These are phyloP conservation scores for Nasturtium officinale DNA, from an alignment of 345 rosid genomes.

Conservation along the genomic window DNA sequence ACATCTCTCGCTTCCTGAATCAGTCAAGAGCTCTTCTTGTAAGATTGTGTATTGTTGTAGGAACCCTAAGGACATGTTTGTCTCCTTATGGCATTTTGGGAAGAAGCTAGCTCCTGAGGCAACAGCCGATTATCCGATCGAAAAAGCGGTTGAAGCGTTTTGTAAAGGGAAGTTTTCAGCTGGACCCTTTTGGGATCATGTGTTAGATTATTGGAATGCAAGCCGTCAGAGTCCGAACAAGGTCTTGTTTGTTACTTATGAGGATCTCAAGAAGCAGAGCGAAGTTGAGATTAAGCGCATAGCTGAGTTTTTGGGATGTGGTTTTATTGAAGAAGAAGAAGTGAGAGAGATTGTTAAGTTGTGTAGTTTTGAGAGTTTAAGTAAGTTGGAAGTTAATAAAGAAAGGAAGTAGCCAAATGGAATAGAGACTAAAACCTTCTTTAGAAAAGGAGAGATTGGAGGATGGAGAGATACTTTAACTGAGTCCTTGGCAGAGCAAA, in stretches of 20 bases:
- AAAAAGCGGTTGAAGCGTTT: slow-evolving; percentile 50
- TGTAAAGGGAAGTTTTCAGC: slow-evolving; percentile 49
- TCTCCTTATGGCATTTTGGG: slow-evolving; percentile 61
- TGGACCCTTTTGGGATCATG: slow-evolving; percentile 48
- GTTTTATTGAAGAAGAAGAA: slow-evolving; percentile 30
- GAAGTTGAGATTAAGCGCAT: slow-evolving; percentile 9
- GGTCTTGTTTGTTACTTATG: slow-evolving; percentile 44
- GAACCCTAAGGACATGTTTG: slow-evolving; percentile 61
- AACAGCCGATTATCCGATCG: slow-evolving; percentile 28
- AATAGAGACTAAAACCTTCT: slow-evolving; percentile 29
- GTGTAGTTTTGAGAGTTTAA: slow-evolving; percentile 43
- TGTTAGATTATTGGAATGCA: slow-evolving; percentile 38
- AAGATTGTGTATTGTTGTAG: slow-evolving; percentile 39
- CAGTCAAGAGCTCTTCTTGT: slow-evolving; percentile 44
- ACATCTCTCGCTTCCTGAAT: slow-evolving; percentile 42
- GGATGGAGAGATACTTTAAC: slow-evolving; percentile 44
- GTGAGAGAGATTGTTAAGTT: slow-evolving; percentile 22
- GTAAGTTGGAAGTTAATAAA: slow-evolving; percentile 40
- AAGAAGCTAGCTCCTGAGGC: slow-evolving; percentile 46
- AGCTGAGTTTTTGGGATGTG: slow-evolving; percentile 42
- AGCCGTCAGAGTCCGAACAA: slow-evolving; percentile 34
- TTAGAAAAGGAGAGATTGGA: slow-evolving; percentile 43
- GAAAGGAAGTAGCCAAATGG: slow-evolving; percentile 45
- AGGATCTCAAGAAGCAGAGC: slow-evolving; percentile 33
- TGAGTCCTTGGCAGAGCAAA: slow-evolving; percentile 13